These are phyloP conservation scores for Amanita rimosa DNA, from an alignment of 768 basidiomycete species.

Conservation along the genomic window DNA sequence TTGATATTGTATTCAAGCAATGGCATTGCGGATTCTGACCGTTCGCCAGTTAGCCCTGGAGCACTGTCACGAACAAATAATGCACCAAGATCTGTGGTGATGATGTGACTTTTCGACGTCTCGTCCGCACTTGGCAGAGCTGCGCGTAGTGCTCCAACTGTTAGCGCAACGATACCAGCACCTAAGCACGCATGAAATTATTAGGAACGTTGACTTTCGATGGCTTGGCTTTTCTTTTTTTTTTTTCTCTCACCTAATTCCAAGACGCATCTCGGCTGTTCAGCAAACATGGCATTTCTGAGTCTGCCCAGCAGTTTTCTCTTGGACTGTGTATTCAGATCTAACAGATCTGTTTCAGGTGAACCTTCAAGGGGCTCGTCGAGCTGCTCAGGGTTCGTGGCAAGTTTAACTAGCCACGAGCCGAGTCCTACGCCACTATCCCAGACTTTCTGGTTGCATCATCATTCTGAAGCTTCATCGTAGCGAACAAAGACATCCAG, in stretches of 20 bases:
- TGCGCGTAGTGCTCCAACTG: conserved; percentile 43
- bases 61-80: conserved; percentile 1
- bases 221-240: background rate
- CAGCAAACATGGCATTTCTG: conserved; percentile 27
- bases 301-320: conserved; percentile 10
- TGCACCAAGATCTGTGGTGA: conserved; percentile 69
- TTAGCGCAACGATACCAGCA: conserved; percentile 68
- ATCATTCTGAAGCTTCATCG: conserved; percentile 7
- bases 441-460: conserved; percentile 79
- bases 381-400: background rate
- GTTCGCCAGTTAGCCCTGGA: background rate
- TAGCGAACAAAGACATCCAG: no score
- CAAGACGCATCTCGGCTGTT: conserved; percentile 32
- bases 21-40: conserved; percentile 67
- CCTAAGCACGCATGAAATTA: conserved; percentile 28
- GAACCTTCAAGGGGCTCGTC: background rate
- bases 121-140: conserved; percentile 16
- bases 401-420: conserved; percentile 52
- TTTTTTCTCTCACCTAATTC: conserved; percentile 75
- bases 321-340: background rate
- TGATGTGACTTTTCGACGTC: conserved; percentile 20
- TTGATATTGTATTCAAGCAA: conserved; percentile 64
- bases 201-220: background rate
- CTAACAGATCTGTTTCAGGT: background rate
- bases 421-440: conserved; percentile 85